Percentiles rank a stretch among this genome's conserved stretches.
phyloP scores from a whole-genome alignment of 2,329 filamentous ascomycete species.

The Proliferodiscus dingleyae region DNA sequence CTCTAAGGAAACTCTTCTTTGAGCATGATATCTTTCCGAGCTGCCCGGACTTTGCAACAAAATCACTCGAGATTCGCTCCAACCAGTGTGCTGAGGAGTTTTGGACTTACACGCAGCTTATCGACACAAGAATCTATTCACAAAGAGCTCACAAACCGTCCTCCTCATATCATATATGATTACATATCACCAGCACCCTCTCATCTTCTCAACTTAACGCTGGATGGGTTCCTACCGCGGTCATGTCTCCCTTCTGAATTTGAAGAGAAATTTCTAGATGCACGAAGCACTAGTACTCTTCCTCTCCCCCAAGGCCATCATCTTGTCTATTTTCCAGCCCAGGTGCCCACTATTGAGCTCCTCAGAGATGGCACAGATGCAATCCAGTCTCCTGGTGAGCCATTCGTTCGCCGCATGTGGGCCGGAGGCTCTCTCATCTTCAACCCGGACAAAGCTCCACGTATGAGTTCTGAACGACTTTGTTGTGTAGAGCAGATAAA shows the following conservation, averaged over 20 bases:
- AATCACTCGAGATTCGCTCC: no score
- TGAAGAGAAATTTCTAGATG: no score
- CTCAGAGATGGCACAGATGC: slow-evolving; percentile 81
- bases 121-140: slow-evolving; percentile 14
- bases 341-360: slow-evolving; percentile 55
- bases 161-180: slow-evolving; percentile 34
- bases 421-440: slow-evolving; percentile 71
- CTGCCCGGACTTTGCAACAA: neutral
- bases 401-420: slow-evolving; percentile 80
- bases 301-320: slow-evolving; percentile 63
- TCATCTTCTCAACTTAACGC: slow-evolving; percentile 58
- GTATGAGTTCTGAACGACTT: slow-evolving; percentile 20
- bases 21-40: neutral
- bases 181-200: slow-evolving; percentile 57
- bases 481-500: slow-evolving; percentile 41
- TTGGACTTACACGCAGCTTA: neutral
- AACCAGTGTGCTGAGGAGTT: no score
- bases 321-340: slow-evolving; percentile 80
- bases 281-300: no score
- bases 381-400: slow-evolving; percentile 66
- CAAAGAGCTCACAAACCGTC: slow-evolving; percentile 20
- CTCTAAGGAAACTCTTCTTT: no score
- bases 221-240: slow-evolving; percentile 50
- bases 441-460: slow-evolving; percentile 21
- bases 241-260: slow-evolving; percentile 24